Percentiles rank a stretch among this genome's conserved stretches.
phyloP scores from a whole-genome alignment of 2,329 filamentous ascomycete species.

The Calycina marina region DNA sequence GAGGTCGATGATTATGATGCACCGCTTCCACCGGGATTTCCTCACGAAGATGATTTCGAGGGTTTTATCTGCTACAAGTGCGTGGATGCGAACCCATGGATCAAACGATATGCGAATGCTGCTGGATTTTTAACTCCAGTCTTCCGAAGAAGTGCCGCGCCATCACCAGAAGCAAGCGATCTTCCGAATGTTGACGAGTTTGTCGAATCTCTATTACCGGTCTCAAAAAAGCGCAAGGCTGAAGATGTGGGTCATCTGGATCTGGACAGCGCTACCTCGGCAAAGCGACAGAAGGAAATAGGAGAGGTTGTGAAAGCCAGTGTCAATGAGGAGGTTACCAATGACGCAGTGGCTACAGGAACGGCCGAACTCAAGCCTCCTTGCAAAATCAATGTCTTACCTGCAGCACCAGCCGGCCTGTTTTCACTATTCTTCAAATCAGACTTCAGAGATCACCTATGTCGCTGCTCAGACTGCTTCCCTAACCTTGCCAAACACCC shows the following conservation, averaged over 20 bases:
- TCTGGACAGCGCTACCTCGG: conserved; percentile 15
- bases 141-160: conserved; percentile 28
- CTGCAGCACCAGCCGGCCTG: conserved; percentile 35
- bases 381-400: conserved; percentile 50
- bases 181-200: conserved; percentile 13
- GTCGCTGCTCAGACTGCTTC: conserved; percentile 72
- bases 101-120: conserved; percentile 73
- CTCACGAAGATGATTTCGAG: conserved; percentile 77
- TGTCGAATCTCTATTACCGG: conserved; percentile 6
- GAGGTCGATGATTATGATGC: conserved; percentile 39
- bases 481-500: conserved; percentile 53
- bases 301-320: conserved; percentile 2
- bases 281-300: conserved; percentile 35
- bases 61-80: conserved; percentile 92
- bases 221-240: conserved; percentile 51
- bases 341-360: conserved; percentile 1
- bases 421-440: conserved; percentile 76
- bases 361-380: conserved; percentile 11
- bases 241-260: conserved; percentile 28
- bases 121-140: conserved; percentile 67
- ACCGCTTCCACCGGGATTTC: conserved; percentile 73
- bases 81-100: conserved; percentile 75
- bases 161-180: conserved; percentile 19
- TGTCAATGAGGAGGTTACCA: not conserved
- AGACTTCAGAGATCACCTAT: conserved; percentile 68